Percentiles rank a stretch among this genome's conserved stretches.
Evolutionary conservation across 192 early-diverging fungal species (phyloP).

Genomic region (Podila clonocystis): DNA sequence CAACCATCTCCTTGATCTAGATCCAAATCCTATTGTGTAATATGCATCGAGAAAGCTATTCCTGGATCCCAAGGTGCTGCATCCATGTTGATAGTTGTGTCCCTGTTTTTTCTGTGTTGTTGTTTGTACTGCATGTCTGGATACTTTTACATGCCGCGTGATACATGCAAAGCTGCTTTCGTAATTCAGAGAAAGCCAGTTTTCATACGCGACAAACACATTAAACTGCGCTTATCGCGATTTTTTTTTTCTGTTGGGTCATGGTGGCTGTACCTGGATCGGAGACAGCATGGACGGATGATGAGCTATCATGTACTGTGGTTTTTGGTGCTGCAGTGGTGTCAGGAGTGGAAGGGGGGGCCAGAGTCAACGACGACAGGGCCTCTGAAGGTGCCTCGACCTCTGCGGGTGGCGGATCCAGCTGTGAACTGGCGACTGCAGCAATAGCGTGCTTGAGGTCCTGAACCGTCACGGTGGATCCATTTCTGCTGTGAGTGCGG

Average conservation of each 20-base stretch:
- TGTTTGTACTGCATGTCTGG: too few relatives aligned
- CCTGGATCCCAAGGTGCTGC: too few relatives aligned
- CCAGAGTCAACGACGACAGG: not conserved
- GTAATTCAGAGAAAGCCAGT: too few relatives aligned
- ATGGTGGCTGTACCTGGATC: not conserved
- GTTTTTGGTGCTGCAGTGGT: not conserved
- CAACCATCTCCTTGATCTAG: not conserved
- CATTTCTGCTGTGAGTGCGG: conserved; percentile 46
- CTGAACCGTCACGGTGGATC: conserved; percentile 49
- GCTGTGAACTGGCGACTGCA: conserved; percentile 24
- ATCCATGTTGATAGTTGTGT: too few relatives aligned
- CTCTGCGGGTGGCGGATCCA: conserved; percentile 11
- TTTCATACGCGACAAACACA: too few relatives aligned
- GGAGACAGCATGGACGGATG: not conserved
- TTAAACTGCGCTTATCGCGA: not conserved
- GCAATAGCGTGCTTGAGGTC: conserved; percentile 49
- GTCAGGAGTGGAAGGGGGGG: not conserved
- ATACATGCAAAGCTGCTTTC: too few relatives aligned
- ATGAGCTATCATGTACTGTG: not conserved
- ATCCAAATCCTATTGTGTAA: not conserved
- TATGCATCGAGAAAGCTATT: too few relatives aligned
- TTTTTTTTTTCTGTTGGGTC: not conserved
- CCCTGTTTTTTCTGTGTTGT: too few relatives aligned
- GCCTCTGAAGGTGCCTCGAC: not conserved
- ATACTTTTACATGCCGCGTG: too few relatives aligned